These are phyloP conservation scores for Cutaneotrichosporon curvatum DNA, from an alignment of 1,284 basidiomycete genomes.

Conservation along the genomic window DNA sequence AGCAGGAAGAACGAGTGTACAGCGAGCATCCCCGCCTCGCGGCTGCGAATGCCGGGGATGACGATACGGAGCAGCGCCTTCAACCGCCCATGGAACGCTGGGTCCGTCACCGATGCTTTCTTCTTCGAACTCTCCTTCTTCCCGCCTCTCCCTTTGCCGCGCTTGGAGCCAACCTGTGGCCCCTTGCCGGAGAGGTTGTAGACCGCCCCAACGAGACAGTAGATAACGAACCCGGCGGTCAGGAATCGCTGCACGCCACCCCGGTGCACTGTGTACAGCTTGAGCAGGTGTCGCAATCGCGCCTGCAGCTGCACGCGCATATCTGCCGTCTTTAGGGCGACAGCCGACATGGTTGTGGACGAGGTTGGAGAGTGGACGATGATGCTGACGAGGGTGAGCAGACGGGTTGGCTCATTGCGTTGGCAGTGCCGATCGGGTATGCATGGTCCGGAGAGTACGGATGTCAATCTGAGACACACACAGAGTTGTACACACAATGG, in stretches of 20 bases:
- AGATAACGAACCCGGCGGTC: slow-evolving; percentile 46
- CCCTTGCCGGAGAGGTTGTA: slow-evolving; percentile 27
- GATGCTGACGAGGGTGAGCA: not conserved
- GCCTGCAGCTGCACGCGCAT: not conserved
- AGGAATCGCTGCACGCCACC: slow-evolving; percentile 63
- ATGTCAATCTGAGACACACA: too few species aligned
- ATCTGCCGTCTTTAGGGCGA: not conserved
- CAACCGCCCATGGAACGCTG: slow-evolving; percentile 77
- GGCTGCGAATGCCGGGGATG: slow-evolving; percentile 74
- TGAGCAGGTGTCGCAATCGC: slow-evolving; percentile 14
- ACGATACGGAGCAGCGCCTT: slow-evolving; percentile 74
- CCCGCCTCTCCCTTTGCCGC: slow-evolving; percentile 3
- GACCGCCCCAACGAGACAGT: slow-evolving; percentile 35
- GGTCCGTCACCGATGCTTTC: slow-evolving; percentile 58
- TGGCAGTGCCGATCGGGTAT: too few species aligned
- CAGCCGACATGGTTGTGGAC: not conserved
- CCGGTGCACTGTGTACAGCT: slow-evolving; percentile 56
- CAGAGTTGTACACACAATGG: too few species aligned
- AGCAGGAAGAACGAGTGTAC: slow-evolving; percentile 84
- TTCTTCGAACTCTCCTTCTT: slow-evolving; percentile 10
- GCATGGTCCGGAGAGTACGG: too few species aligned
- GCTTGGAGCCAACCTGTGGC: slow-evolving; percentile 1
- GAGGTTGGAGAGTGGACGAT: not conserved
- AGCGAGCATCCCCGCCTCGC: slow-evolving; percentile 76
- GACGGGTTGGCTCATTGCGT: too few species aligned